phyloP scores from a whole-genome alignment of 2,329 filamentous ascomycete species.

The Aspergillus costaricaensis region DNA sequence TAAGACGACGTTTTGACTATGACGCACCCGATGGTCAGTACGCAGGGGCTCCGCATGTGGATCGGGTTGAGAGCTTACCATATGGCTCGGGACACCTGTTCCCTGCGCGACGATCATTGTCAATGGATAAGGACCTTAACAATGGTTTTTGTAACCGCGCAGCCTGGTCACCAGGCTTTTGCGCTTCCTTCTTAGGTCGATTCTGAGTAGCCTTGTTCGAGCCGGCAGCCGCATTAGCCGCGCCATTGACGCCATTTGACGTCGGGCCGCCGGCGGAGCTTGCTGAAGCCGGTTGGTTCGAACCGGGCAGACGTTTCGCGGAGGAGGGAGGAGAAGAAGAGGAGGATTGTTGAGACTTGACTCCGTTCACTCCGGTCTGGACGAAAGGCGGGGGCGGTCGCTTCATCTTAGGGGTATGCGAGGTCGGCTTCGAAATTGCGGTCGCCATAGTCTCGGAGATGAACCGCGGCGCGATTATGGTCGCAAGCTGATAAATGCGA shows the following conservation, averaged over 20 bases:
- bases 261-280: conserved; percentile 41
- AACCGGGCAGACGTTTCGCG: conserved; percentile 58
- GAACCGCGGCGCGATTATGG: conserved; percentile 22
- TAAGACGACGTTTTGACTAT: conserved; percentile 72
- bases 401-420: conserved; percentile 63
- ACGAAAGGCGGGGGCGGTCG: conserved; percentile 66
- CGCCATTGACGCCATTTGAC: conserved; percentile 48
- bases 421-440: conserved; percentile 46
- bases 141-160: conserved; percentile 36
- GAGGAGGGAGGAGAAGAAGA: conserved; percentile 56
- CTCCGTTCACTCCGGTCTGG: conserved; percentile 62
- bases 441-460: conserved; percentile 43
- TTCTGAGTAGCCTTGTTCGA: conserved; percentile 41
- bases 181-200: conserved; percentile 61
- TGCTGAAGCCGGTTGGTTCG: conserved; percentile 55
- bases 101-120: conserved; percentile 35
- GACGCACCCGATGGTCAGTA: conserved; percentile 23
- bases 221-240: conserved; percentile 23
- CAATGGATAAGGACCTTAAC: conserved; percentile 33
- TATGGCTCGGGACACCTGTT: conserved; percentile 49
- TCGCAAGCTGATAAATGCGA: conserved; percentile 24
- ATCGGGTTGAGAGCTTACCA: conserved; percentile 35
- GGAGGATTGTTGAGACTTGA: conserved; percentile 59
- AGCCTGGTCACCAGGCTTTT: conserved; percentile 39
- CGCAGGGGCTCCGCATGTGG: conserved; percentile 13